A percentile compares a stretch with the other conserved stretches of the same genome.
phyloP scores from a whole-genome alignment of 192 early-diverging fungal species.

The Diversispora epigaea region DNA sequence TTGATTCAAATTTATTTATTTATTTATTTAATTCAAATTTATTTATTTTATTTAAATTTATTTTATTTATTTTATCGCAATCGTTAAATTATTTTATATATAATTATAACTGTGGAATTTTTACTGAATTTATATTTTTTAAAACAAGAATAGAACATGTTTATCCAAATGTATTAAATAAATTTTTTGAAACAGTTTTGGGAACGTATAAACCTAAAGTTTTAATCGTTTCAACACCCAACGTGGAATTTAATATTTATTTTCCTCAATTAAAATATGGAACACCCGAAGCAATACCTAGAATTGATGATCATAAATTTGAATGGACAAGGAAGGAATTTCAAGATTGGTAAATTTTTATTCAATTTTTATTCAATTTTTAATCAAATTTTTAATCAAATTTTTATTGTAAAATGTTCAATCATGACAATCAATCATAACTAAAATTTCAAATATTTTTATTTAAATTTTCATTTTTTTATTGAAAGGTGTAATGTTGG shows the following conservation, averaged over 20 bases:
- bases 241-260: conserved; percentile 89
- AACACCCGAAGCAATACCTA: conserved; percentile 56
- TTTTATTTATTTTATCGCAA: no score
- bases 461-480: not conserved
- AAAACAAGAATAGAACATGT: conserved; percentile 76
- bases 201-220: conserved; percentile 67
- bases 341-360: conserved; percentile 60
- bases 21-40: not conserved
- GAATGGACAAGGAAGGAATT: conserved; percentile 95
- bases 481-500: conserved; percentile 44
- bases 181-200: conserved; percentile 62
- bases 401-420: not conserved
- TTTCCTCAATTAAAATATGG: conserved; percentile 79
- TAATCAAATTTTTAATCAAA: not conserved
- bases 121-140: conserved; percentile 2
- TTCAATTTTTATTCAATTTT: no score
- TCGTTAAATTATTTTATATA: no score
- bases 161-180: conserved; percentile 51
- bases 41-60: not conserved
- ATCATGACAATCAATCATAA: no score
- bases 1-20: conserved; percentile 1
- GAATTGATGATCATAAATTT: conserved; percentile 89
- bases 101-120: no score
- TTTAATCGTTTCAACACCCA: conserved; percentile 77
- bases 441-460: not conserved